Conservation (phyloP, 1,139 yeast genomes). For the Hemisphaericaspora lyxosophila region DNA sequence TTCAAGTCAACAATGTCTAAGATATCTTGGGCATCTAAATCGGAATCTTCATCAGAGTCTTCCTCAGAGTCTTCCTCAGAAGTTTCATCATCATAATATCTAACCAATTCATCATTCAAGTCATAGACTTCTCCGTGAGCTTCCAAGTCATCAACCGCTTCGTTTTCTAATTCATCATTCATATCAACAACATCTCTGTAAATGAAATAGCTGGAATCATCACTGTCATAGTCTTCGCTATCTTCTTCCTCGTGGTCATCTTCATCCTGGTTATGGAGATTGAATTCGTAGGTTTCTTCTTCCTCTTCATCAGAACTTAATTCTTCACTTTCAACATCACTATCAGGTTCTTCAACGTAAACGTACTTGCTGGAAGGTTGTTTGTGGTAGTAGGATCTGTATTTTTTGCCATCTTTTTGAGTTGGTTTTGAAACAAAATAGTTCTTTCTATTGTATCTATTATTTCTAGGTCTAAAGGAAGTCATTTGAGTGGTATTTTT, state of each 20-base stretch:
- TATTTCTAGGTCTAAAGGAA: constrained; percentile 13
- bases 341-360: constrained; percentile 43
- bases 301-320: constrained; percentile 17
- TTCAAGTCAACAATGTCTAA: constrained; percentile 36
- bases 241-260: constrained; percentile 7
- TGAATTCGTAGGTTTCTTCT: constrained; percentile 25
- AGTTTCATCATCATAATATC: constrained; percentile 34
- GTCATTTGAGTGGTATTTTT: constrained; percentile 12
- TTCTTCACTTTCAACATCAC: constrained; percentile 25
- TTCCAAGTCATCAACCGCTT: constrained; percentile 35
- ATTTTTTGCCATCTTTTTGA: constrained; percentile 10
- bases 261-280: constrained; percentile 21
- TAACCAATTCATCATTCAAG: constrained; percentile 41
- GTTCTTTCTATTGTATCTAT: constrained; percentile 15
- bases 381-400: constrained; percentile 26
- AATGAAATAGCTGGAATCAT: constrained; percentile 13
- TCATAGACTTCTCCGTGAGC: constrained; percentile 37
- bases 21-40: constrained; percentile 32
- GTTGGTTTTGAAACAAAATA: constrained; percentile 9
- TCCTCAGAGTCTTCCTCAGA: constrained; percentile 8
- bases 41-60: constrained; percentile 18
- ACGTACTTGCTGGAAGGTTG: constrained; percentile 33
- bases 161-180: constrained; percentile 39
- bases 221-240: constrained; percentile 10
- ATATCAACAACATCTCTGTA: constrained; percentile 28